These are phyloP conservation scores for Syncephalastrum monosporum DNA, from an alignment of 371 early-diverging fungal genomes.

Conservation along the genomic window DNA sequence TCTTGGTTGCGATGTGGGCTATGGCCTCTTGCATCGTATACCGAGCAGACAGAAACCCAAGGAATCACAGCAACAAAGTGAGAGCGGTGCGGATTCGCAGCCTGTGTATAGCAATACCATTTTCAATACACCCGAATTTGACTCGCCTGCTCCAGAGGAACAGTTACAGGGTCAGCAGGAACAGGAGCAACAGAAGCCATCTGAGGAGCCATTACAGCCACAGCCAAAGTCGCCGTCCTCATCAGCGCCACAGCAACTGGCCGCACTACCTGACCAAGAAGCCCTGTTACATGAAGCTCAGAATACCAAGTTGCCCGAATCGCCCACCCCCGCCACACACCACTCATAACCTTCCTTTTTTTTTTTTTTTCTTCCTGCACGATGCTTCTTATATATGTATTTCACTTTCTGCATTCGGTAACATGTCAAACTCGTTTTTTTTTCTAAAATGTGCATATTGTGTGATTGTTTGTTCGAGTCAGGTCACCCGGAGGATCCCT, in stretches of 20 bases:
- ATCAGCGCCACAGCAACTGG: background rate
- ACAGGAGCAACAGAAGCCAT: background rate
- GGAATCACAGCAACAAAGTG: constrained; percentile 5
- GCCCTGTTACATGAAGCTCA: background rate
- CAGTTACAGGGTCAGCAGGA: background rate
- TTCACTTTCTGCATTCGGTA: constrained; percentile 1
- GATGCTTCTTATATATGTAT: no score
- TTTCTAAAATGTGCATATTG: background rate
- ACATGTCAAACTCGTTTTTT: background rate
- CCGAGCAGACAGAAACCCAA: constrained; percentile 15
- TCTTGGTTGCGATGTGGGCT: constrained; percentile 71
- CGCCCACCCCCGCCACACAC: background rate
- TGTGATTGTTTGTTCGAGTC: background rate
- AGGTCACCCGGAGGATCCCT: no score
- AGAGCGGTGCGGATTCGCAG: background rate
- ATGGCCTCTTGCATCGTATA: constrained; percentile 30
- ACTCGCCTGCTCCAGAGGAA: constrained; percentile 1
- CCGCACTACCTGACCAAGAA: constrained; percentile 1
- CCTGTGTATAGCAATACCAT: constrained; percentile 14
- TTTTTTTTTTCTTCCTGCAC: no score
- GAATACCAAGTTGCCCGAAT: constrained; percentile 3
- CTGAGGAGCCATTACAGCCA: background rate
- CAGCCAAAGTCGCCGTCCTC: background rate
- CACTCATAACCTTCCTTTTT: no score
- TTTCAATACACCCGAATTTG: constrained; percentile 15